Base-by-base conservation (phyloP, 768 basidiomycete species). In the Gloeostereum incarnatum region DNA sequence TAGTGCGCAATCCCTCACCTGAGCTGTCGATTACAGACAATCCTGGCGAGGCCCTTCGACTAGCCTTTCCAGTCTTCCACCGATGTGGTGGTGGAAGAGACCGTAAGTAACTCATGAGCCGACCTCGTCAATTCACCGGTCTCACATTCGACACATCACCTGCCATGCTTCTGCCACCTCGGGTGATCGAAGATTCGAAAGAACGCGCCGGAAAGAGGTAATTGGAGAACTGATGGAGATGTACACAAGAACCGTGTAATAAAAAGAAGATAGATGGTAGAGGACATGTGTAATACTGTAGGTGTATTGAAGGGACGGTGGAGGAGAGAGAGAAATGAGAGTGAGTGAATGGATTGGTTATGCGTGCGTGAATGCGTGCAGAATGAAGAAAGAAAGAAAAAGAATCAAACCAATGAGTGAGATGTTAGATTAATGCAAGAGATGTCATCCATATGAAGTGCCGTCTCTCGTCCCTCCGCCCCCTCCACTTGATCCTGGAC, bases 401-500 rank as follows among this genome's bases (percentile, higher is more conserved):
- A 9, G 27, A n/a, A n/a, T n/a, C n/a, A 9, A 29, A 18, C 14
- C 19, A 18, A 31, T n/a, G 31, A 31, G 31, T 5, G 13, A 31
- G 31, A 31, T 5, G 13, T 5, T 31, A n/a, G 14, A 31, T 5
- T 6, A n/a, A 31, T 31, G 6, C 14, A 31, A 5, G 19, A 14
- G 13, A 14, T 14, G 35, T 32, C 31, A 42, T 36, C 36, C 41
- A 38, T 42, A 42, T 18, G 41, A 36, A 30, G 20, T 39, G 23
- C 24, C 44, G 36, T 47, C 46, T 21, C 43, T 45, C 14, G 45
- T 44, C n/a, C 43, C 42, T 35, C 41, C 49, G 3, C 45, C 14
- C n/a, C n/a, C n/a, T n/a, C n/a, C n/a, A n/a, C n/a, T 8, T 29
- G 36, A 34, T 53, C 51, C 35, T 47, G 37, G 45, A 31, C 46